These are phyloP conservation scores for Talaromyces sp. DNA, from an alignment of 2,329 filamentous ascomycete genomes.

Conservation along the genomic window DNA sequence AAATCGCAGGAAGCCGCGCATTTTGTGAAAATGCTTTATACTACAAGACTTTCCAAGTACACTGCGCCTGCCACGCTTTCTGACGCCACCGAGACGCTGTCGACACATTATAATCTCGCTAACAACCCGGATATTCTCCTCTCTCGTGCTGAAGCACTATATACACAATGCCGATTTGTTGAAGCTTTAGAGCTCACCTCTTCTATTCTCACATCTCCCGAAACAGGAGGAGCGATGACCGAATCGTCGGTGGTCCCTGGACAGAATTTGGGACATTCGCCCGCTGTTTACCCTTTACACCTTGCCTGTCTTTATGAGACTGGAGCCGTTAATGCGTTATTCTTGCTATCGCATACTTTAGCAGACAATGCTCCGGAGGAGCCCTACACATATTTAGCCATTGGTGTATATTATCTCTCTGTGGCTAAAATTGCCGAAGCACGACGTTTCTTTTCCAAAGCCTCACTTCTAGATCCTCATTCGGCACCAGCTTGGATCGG, in stretches of 20 bases:
- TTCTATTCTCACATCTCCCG: slow-evolving; percentile 72
- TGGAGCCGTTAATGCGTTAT: slow-evolving; percentile 77
- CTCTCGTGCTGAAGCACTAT: slow-evolving; percentile 82
- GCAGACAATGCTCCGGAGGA: slow-evolving; percentile 89
- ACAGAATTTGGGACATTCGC: slow-evolving; percentile 41
- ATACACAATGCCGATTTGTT: slow-evolving; percentile 89
- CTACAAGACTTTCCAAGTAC: slow-evolving; percentile 91
- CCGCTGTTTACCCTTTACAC: slow-evolving; percentile 75
- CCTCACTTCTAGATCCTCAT: slow-evolving; percentile 94
- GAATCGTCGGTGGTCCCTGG: slow-evolving; percentile 22
- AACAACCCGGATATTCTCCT: slow-evolving; percentile 86
- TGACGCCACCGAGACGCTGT: slow-evolving; percentile 80
- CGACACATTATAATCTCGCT: slow-evolving; percentile 84
- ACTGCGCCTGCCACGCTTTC: slow-evolving; percentile 78
- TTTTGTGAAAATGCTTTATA: slow-evolving; percentile 95
- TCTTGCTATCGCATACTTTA: slow-evolving; percentile 85
- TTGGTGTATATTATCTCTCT: slow-evolving; percentile 89
- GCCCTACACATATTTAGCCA: slow-evolving; percentile 86
- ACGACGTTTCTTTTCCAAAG: slow-evolving; percentile 92
- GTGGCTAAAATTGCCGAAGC: slow-evolving; percentile 89
- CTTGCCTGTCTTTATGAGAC: slow-evolving; percentile 88
- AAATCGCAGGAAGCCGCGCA: slow-evolving; percentile 80
- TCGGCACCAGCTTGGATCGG: slow-evolving; percentile 98
- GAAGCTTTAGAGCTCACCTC: slow-evolving; percentile 81
- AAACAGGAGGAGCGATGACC: slow-evolving; percentile 65